Evolutionary conservation across 805 yeast species (phyloP).

Genomic region (Candida ovalis): DNA sequence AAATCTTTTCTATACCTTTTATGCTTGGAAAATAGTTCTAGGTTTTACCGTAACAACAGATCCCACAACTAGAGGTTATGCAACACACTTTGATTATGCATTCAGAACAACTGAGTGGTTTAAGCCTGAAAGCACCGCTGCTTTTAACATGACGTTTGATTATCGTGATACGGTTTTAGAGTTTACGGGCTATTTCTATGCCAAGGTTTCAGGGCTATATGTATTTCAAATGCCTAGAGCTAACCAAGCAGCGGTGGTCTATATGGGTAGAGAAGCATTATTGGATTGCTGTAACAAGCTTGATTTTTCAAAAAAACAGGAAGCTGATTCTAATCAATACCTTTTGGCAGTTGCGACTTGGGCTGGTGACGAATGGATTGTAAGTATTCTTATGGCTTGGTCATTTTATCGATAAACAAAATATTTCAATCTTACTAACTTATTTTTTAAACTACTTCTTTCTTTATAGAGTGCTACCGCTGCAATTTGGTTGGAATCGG

Average conservation of each 20-base stretch:
- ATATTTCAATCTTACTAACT: background rate
- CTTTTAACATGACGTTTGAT: background rate
- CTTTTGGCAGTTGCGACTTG: background rate
- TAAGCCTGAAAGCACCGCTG: background rate
- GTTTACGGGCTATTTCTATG: conserved; percentile 8
- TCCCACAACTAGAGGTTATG: background rate
- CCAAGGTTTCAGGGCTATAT: conserved; percentile 5
- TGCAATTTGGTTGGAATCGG: conserved; percentile 7
- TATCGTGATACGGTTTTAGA: conserved; percentile 3
- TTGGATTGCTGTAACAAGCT: conserved; percentile 4
- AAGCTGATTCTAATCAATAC: background rate
- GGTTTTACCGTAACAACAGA: background rate
- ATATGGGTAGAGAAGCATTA: conserved; percentile 1
- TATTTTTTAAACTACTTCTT: too few species aligned
- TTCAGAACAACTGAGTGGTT: background rate
- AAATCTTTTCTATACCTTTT: too few species aligned
- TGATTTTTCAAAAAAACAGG: background rate
- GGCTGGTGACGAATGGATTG: background rate
- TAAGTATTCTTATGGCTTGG: conserved; percentile 1
- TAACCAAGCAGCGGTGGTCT: conserved; percentile 3
- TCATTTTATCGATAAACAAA: too few species aligned
- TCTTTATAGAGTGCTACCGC: background rate
- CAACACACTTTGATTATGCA: background rate
- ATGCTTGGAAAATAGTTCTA: background rate
- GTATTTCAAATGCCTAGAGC: background rate